A percentile compares a stretch with the other conserved stretches of the same genome.
Conservation (phyloP, 2,329 filamentous ascomycete species). For the Diaporthe aspalathi region DNA sequence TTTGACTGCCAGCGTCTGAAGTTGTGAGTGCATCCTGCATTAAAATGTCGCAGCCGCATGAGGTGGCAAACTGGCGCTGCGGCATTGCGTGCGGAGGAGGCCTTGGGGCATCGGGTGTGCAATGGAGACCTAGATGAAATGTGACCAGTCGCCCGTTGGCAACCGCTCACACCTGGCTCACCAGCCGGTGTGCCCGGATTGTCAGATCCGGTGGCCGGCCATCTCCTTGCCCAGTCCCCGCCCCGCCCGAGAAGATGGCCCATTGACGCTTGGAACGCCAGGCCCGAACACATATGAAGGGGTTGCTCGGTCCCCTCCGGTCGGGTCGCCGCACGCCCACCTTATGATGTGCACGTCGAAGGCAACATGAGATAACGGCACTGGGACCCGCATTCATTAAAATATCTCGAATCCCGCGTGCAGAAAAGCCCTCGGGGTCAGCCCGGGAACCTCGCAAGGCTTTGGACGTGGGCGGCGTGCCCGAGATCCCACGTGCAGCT, state of each 20-base stretch:
- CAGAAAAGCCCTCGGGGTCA: conserved; percentile 5
- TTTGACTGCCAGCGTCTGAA: neutral
- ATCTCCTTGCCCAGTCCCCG: neutral
- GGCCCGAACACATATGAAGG: neutral
- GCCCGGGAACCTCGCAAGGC: neutral
- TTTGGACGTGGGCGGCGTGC: neutral
- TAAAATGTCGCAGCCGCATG: neutral
- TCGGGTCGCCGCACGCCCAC: conserved; percentile 23
- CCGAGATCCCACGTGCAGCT: conserved; percentile 16
- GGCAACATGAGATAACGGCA: neutral
- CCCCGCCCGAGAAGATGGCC: conserved; percentile 22
- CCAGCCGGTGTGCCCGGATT: neutral
- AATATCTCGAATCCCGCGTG: conserved; percentile 9
- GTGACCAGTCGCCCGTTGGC: neutral
- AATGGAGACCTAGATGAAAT: neutral
- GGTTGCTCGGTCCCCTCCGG: conserved; percentile 1
- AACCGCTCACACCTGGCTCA: neutral
- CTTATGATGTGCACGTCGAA: neutral
- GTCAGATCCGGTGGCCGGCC: conserved; percentile 11
- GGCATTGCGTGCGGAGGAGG: neutral
- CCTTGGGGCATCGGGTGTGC: too few relatives aligned
- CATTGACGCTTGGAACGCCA: neutral
- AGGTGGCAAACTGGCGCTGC: neutral
- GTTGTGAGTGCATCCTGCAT: neutral
- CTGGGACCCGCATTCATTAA: neutral